Conservation (phyloP, 441 rosid species). For the Erysimum pusillum region DNA sequence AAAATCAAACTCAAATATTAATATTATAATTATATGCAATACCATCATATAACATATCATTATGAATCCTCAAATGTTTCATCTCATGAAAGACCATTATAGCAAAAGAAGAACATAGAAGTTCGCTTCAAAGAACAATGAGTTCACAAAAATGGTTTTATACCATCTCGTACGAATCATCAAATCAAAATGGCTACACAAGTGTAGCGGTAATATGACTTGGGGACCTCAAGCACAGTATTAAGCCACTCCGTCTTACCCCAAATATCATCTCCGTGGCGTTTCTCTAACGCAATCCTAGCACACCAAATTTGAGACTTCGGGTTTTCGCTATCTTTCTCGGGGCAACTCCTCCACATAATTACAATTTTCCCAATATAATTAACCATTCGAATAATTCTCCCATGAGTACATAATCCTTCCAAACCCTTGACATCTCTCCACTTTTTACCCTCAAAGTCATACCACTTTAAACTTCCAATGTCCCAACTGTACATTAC, state of each 20-base stretch:
- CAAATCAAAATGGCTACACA: not conserved
- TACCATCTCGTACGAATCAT: no score
- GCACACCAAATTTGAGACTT: not conserved
- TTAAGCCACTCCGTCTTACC: not conserved
- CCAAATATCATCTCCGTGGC: not conserved
- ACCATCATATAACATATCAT: no score
- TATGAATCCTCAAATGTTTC: no score
- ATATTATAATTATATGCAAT: no score
- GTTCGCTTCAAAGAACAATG: no score
- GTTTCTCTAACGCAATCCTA: not conserved
- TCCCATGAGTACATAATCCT: not conserved
- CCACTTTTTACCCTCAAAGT: not conserved
- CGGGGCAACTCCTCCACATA: not conserved
- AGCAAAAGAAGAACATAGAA: no score
- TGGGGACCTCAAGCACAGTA: not conserved
- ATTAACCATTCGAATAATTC: not conserved
- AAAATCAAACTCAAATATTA: no score
- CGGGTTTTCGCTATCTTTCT: no score
- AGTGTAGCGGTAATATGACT: not conserved
- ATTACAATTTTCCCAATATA: constrained; percentile 40
- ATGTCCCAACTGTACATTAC: no score
- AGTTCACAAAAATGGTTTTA: no score
- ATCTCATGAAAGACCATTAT: no score
- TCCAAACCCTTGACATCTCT: not conserved
- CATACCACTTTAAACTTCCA: not conserved